Evolutionary conservation across 768 basidiomycete species (phyloP).

Genomic region (Hygrocybe punicea): DNA sequence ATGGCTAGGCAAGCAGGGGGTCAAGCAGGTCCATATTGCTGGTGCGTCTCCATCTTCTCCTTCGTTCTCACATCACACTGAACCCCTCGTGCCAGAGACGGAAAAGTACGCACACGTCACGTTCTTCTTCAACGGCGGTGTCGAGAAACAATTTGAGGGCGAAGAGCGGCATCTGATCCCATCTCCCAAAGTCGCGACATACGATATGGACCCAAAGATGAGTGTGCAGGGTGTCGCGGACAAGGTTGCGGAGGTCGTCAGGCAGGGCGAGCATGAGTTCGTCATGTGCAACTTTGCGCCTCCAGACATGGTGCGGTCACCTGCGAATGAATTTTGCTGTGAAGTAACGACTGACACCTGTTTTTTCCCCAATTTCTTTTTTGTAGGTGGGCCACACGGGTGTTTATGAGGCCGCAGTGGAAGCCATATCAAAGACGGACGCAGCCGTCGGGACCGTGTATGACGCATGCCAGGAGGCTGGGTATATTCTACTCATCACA

Average conservation of each 20-base stretch:
- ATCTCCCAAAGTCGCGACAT: constrained; percentile 91
- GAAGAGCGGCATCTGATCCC: constrained; percentile 88
- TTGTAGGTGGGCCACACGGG: constrained; percentile 89
- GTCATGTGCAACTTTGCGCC: constrained; percentile 99
- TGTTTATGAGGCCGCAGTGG: constrained; percentile 83
- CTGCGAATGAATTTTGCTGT: not conserved
- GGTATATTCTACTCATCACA: constrained; percentile 84
- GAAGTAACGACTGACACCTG: not conserved
- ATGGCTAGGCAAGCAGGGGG: constrained; percentile 73
- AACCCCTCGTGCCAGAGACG: constrained; percentile 54
- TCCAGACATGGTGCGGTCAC: constrained; percentile 75
- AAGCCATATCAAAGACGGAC: constrained; percentile 86
- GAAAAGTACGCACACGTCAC: constrained; percentile 98
- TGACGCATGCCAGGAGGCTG: constrained; percentile 78
- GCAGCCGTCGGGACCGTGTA: constrained; percentile 84
- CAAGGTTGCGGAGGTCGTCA: constrained; percentile 85
- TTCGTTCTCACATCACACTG: not conserved
- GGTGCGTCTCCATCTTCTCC: constrained; percentile 39
- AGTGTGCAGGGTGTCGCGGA: constrained; percentile 84
- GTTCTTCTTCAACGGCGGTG: constrained; percentile 97
- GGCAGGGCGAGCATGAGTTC: constrained; percentile 69
- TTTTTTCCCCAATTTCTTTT: not conserved
- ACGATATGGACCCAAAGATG: constrained; percentile 90
- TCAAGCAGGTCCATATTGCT: constrained; percentile 87
- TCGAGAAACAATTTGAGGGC: constrained; percentile 82